Evolutionary conservation across 1,284 basidiomycete genomes (phyloP), one percentile per base, ranked within the genome.

Genomic region (Fomitopsis pinicola): DNA sequence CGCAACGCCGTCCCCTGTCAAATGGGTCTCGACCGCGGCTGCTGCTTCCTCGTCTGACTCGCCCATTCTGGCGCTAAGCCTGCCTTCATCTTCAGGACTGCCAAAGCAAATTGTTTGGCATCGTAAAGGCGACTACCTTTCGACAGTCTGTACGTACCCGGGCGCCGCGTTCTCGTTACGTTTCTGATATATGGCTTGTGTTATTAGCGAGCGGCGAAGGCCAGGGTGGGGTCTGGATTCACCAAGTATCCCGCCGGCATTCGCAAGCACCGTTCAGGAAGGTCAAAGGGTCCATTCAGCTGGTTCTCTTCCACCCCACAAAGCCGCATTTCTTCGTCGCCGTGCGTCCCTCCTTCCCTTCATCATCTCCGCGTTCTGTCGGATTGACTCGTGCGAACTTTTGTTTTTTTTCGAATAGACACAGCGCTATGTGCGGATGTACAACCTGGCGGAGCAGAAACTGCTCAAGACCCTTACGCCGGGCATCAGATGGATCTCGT

Each of bases 261-360:
- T 97, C 95, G 7, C 97, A 99, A 77, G 94, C 95, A 22, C 97
- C 97, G 12, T 99, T 99, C 87, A 92, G 89, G 73, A 95, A 95
- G 74, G 86, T 95, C 67, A 92, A 93, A 73, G 97, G 97, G 33
- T 74, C 85, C 12, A 91, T 98, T 10, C 97, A 99, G 77, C 80
- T 90, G 59, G 94, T 97, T 17, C 83, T 90, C 53, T 99, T 99
- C 87, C 97, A 99, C 76, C 97, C 97, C 2, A 77, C 82, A 55
- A 95, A 95, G 74, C 95, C 97, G 7, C 87, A 95, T 75, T 96
- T 99, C 81, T 98, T 99, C 71, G 97, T 98, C 59, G 97, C 97
- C 46, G 92, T 94, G 75, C 74, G 91, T 80, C 61, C 30, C 10
- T 30, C 4, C 38, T 12, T 42, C 36, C 40, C 12, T 50, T 59